Conservation (phyloP, 2,329 filamentous ascomycete genomes). For the Ceratocystis ficicola region DNA sequence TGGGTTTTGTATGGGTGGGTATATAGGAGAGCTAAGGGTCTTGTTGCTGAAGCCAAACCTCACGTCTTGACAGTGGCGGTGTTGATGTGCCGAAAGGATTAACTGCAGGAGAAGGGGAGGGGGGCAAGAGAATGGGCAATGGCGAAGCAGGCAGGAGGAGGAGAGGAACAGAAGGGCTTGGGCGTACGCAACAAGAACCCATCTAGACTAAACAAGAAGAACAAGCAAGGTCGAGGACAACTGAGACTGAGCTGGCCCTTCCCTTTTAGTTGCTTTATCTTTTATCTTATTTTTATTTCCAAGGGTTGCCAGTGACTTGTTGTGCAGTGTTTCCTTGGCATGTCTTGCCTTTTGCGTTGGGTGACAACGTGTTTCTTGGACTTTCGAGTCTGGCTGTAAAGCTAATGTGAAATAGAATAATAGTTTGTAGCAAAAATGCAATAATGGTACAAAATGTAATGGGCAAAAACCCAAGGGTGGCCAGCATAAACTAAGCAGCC, state of each 20-base stretch:
- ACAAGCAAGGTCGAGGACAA: neutral
- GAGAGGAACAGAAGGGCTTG: neutral
- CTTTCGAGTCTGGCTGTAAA: neutral
- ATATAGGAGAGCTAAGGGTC: neutral
- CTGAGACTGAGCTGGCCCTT: neutral
- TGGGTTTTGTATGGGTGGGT: neutral
- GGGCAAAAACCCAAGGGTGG: neutral
- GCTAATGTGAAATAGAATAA: neutral
- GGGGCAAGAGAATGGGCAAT: neutral
- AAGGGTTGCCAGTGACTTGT: neutral
- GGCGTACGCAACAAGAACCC: neutral
- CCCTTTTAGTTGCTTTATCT: neutral
- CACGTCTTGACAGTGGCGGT: slow-evolving; percentile 4
- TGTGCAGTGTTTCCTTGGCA: slow-evolving; percentile 9
- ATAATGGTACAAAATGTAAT: neutral
- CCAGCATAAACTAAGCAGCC: neutral
- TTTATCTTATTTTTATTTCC: neutral
- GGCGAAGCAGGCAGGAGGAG: neutral
- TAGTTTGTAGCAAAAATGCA: neutral
- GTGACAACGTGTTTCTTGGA: slow-evolving; percentile 6
- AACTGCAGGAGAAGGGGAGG: neutral
- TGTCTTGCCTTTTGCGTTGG: slow-evolving; percentile 11
- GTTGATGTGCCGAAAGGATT: slow-evolving; percentile 8
- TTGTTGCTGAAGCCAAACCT: neutral
- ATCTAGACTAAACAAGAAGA: neutral